Conservation (phyloP, 2,329 filamentous ascomycete genomes). For the Ceratocystis ficicola region DNA sequence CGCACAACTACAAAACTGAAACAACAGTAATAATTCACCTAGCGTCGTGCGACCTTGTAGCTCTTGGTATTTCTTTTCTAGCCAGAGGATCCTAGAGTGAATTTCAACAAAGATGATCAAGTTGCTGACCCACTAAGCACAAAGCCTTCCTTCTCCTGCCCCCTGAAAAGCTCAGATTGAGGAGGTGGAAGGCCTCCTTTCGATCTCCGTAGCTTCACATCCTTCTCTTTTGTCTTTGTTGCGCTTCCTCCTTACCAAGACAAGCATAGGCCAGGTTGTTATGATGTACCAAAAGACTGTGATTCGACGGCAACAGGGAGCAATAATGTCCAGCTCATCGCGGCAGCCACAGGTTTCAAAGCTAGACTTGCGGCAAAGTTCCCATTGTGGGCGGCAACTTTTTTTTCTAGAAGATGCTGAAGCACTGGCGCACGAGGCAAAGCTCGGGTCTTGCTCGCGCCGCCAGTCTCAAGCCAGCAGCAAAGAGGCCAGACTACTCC, state of each 20-base stretch:
- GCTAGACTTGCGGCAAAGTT: background rate
- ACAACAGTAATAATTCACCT: background rate
- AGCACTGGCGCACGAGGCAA: background rate
- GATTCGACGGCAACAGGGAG: too few species aligned
- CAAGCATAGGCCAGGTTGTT: background rate
- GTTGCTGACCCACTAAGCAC: background rate
- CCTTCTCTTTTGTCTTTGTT: background rate
- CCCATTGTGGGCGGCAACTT: background rate
- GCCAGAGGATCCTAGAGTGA: background rate
- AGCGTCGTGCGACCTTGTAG: background rate
- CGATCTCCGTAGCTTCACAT: background rate
- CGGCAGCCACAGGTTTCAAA: background rate
- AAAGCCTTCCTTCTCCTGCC: background rate
- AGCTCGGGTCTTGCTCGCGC: background rate
- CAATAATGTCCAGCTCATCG: too few species aligned
- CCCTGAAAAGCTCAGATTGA: background rate
- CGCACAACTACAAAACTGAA: background rate
- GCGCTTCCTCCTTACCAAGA: too few species aligned
- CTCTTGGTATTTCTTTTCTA: background rate
- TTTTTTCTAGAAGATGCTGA: slow-evolving; percentile 1
- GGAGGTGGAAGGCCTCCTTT: slow-evolving; percentile 10
- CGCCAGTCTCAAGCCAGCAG: background rate
- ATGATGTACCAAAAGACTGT: too few species aligned
- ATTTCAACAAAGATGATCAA: background rate
- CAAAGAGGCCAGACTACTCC: background rate